A percentile compares a stretch with the other conserved stretches of the same genome.
Conservation (phyloP, 73 alveolate genomes). For the Paramecium caudatum region DNA sequence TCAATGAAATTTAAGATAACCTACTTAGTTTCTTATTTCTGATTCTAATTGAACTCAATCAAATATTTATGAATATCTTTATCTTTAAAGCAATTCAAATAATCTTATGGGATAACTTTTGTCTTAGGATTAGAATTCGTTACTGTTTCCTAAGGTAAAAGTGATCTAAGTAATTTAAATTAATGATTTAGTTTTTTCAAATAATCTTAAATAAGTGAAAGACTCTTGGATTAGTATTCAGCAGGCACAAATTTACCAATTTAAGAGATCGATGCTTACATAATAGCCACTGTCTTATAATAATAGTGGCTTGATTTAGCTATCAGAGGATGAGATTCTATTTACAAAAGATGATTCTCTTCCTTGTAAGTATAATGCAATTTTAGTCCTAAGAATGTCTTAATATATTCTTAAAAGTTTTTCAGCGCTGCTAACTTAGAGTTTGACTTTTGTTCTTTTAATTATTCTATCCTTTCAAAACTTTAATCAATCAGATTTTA, state of each 20-base stretch:
- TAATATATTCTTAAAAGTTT: constrained; percentile 23
- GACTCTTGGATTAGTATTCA: background rate
- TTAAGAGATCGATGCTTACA: background rate
- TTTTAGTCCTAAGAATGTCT: background rate
- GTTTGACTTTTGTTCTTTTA: constrained; percentile 23
- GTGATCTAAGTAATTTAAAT: constrained; percentile 33
- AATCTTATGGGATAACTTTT: constrained; percentile 4
- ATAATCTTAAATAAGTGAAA: constrained; percentile 3
- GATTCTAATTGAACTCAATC: background rate
- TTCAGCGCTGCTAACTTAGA: constrained; percentile 23
- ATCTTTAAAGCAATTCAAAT: constrained; percentile 13
- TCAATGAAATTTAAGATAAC: background rate
- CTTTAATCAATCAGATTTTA: constrained; percentile 33
- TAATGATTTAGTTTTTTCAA: background rate
- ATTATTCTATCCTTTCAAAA: background rate
- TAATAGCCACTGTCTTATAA: constrained; percentile 1
- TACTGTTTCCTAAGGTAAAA: background rate
- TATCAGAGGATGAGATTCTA: constrained; percentile 14
- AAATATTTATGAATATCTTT: constrained; percentile 2
- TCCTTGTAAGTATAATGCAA: background rate
- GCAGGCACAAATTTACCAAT: constrained; percentile 46
- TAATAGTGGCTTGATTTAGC: background rate
- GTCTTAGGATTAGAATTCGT: background rate
- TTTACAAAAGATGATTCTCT: constrained; percentile 13
- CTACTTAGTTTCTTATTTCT: background rate